These are phyloP conservation scores for Aspergillus carbonarius DNA, from an alignment of 2,329 filamentous ascomycete genomes.

Conservation along the genomic window DNA sequence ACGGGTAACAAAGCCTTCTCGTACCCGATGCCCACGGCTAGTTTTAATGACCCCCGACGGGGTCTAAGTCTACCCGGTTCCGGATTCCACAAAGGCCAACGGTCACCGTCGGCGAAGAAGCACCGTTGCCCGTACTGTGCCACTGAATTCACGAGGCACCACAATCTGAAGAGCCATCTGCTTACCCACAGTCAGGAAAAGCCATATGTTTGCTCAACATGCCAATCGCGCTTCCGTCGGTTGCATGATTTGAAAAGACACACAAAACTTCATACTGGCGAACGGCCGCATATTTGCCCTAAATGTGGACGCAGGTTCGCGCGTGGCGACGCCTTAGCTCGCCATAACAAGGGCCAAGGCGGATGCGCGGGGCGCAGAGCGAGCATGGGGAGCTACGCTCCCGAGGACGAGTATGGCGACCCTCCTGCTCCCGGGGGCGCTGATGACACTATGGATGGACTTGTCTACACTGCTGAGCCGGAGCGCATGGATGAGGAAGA, in stretches of 20 bases:
- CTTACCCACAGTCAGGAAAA: slow-evolving; percentile 98
- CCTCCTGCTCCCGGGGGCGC: slow-evolving; percentile 45
- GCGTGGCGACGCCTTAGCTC: slow-evolving; percentile 86
- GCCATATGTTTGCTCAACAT: slow-evolving; percentile 91
- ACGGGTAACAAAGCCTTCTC: slow-evolving; percentile 58
- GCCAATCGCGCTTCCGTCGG: slow-evolving; percentile 85
- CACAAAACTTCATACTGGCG: slow-evolving; percentile 93
- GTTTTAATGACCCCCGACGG: slow-evolving; percentile 53
- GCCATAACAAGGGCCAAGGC: slow-evolving; percentile 92
- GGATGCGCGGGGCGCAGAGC: slow-evolving; percentile 89
- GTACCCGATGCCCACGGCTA: slow-evolving; percentile 60
- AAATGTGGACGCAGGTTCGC: slow-evolving; percentile 96
- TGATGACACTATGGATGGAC: slow-evolving; percentile 63
- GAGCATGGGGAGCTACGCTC: slow-evolving; percentile 78
- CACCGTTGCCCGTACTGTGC: slow-evolving; percentile 97
- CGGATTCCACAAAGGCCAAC: slow-evolving; percentile 58
- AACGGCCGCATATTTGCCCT: slow-evolving; percentile 89
- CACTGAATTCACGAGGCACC: slow-evolving; percentile 94
- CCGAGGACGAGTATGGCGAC: slow-evolving; percentile 67
- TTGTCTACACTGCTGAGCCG: slow-evolving; percentile 55
- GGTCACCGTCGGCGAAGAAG: slow-evolving; percentile 77
- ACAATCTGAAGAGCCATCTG: slow-evolving; percentile 95
- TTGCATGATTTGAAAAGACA: slow-evolving; percentile 95
- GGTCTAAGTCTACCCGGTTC: slow-evolving; percentile 60
- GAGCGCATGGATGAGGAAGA: slow-evolving; percentile 52